These are phyloP conservation scores for Trichoderma simmonsii DNA, from an alignment of 2,329 filamentous ascomycete genomes.

Conservation along the genomic window DNA sequence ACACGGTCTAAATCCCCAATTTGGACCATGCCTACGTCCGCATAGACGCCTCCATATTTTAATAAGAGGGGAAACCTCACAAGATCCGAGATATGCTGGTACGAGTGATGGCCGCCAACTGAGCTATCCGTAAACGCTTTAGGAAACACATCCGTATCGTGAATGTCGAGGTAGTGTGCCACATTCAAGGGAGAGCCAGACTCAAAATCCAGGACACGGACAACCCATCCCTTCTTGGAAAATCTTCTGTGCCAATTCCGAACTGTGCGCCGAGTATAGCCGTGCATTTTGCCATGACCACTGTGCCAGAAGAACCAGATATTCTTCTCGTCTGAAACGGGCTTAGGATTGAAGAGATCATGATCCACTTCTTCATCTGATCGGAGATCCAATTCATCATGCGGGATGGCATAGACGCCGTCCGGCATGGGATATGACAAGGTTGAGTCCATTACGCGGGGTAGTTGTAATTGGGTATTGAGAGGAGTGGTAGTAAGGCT, in stretches of 20 bases:
- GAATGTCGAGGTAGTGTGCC: slow-evolving; percentile 45
- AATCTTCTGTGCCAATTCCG: slow-evolving; percentile 54
- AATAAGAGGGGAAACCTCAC: slow-evolving; percentile 56
- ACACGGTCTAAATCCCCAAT: slow-evolving; percentile 55
- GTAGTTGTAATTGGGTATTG: neutral
- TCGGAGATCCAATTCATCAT: slow-evolving; percentile 42
- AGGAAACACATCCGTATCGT: slow-evolving; percentile 44
- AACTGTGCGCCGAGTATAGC: slow-evolving; percentile 51
- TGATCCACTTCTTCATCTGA: slow-evolving; percentile 45
- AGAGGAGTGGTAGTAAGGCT: neutral
- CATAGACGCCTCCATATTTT: slow-evolving; percentile 55
- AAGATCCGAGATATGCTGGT: slow-evolving; percentile 56
- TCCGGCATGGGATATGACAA: slow-evolving; percentile 1
- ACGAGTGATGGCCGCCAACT: slow-evolving; percentile 47
- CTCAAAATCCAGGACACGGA: slow-evolving; percentile 49
- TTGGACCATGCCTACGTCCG: slow-evolving; percentile 54
- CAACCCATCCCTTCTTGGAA: slow-evolving; percentile 47
- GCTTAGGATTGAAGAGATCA: slow-evolving; percentile 38
- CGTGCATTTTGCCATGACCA: slow-evolving; percentile 47
- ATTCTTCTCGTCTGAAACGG: slow-evolving; percentile 46
- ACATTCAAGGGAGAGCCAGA: slow-evolving; percentile 46
- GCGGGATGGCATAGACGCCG: slow-evolving; percentile 32
- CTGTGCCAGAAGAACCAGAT: slow-evolving; percentile 59
- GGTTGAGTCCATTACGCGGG: neutral
- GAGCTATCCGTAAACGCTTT: slow-evolving; percentile 47